A percentile compares a stretch with the other conserved stretches of the same genome.
Conservation (phyloP, 805 yeast species). For the Lipomyces yamadae region DNA sequence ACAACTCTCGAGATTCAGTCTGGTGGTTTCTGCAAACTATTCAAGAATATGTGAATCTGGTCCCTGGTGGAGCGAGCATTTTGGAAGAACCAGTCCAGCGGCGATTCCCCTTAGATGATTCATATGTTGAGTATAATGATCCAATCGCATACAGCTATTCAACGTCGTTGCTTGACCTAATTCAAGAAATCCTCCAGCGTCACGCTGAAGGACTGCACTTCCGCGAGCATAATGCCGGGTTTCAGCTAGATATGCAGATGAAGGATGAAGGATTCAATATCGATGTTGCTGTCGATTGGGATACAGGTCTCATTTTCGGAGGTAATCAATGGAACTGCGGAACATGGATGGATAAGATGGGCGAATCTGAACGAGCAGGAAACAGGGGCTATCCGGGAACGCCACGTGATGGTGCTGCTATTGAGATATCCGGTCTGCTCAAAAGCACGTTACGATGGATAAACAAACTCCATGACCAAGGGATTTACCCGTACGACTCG, state of each 20-base stretch:
- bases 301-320: slow-evolving; percentile 83
- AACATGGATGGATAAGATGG: slow-evolving; percentile 99
- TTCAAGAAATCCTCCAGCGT: slow-evolving; percentile 80
- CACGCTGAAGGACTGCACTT: slow-evolving; percentile 88
- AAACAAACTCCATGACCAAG: slow-evolving; percentile 57
- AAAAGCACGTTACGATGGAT: slow-evolving; percentile 86
- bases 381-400: slow-evolving; percentile 95
- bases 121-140: slow-evolving; percentile 69
- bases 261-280: slow-evolving; percentile 89
- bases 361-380: slow-evolving; percentile 83
- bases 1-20: slow-evolving; percentile 94
- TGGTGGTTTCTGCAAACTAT: slow-evolving; percentile 93
- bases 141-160: slow-evolving; percentile 76
- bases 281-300: slow-evolving; percentile 80
- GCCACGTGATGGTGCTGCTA: slow-evolving; percentile 96
- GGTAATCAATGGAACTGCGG: slow-evolving; percentile 95
- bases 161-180: slow-evolving; percentile 71
- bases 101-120: slow-evolving; percentile 88
- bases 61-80: slow-evolving; percentile 69
- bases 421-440: slow-evolving; percentile 86
- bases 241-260: slow-evolving; percentile 88
- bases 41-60: slow-evolving; percentile 75
- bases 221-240: slow-evolving; percentile 95
- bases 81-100: slow-evolving; percentile 75
- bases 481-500: slow-evolving; percentile 59